Percentiles rank a stretch among this genome's conserved stretches.
Conservation (phyloP, 192 early-diverging fungal species). For the Coemansia sp. region DNA sequence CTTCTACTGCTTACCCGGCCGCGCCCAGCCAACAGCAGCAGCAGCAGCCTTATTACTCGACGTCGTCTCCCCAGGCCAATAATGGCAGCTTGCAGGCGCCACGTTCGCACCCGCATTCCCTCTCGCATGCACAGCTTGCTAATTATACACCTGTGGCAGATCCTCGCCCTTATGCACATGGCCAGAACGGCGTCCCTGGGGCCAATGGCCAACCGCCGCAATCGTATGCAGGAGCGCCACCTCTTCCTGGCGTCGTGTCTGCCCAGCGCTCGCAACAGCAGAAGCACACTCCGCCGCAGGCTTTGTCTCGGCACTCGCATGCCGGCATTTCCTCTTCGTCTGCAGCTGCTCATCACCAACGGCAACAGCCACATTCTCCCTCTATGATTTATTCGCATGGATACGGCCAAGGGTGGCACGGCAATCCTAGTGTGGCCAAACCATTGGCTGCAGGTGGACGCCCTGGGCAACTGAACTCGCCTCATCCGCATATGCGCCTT, state of each 20-base stretch:
- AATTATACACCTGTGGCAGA: slow-evolving; percentile 17
- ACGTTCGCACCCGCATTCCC: not conserved
- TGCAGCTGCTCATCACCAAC: not conserved
- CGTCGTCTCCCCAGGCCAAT: not conserved
- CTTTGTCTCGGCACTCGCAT: not conserved
- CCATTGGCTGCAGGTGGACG: not conserved
- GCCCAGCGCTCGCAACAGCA: slow-evolving; percentile 1
- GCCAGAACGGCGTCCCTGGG: not conserved
- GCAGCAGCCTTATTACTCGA: not conserved
- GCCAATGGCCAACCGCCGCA: not conserved
- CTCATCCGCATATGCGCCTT: slow-evolving; percentile 25
- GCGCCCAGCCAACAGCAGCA: not conserved
- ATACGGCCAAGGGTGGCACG: slow-evolving; percentile 3
- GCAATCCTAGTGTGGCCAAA: not conserved
- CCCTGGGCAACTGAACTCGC: slow-evolving; percentile 5
- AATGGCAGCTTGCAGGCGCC: slow-evolving; percentile 4
- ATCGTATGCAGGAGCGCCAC: slow-evolving; percentile 9
- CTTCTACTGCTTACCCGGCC: not conserved
- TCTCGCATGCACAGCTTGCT: slow-evolving; percentile 11
- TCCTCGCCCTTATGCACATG: slow-evolving; percentile 25
- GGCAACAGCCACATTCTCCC: slow-evolving; percentile 27
- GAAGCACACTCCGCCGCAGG: slow-evolving; percentile 8
- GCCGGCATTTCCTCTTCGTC: not conserved
- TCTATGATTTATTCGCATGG: slow-evolving; percentile 9
- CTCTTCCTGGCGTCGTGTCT: not conserved